Conservation (phyloP, 208 protist genomes). For the Wallacemonas sp. region DNA sequence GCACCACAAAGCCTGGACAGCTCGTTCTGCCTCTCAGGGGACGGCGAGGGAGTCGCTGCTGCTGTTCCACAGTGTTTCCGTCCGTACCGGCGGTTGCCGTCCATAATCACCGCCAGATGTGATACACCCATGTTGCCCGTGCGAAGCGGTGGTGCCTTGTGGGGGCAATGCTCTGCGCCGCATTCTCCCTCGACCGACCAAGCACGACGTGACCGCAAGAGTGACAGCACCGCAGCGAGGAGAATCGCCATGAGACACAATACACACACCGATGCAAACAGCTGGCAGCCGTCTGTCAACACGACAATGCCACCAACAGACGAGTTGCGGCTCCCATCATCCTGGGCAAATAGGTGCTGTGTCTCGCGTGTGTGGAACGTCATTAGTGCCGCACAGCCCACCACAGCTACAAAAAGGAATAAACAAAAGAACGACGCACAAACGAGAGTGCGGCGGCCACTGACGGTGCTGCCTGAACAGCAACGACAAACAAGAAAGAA, state of each 20-base stretch:
- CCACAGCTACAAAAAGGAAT: too few relatives aligned
- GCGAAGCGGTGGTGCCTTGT: neutral
- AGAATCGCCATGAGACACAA: neutral
- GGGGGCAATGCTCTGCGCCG: too few relatives aligned
- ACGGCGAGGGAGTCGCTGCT: neutral
- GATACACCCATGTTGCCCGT: slow-evolving; percentile 27
- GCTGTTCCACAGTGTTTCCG: neutral
- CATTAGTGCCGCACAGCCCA: too few relatives aligned
- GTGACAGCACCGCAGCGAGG: neutral
- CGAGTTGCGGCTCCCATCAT: neutral
- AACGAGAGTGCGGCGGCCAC: too few relatives aligned
- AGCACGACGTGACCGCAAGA: neutral
- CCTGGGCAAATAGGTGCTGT: neutral
- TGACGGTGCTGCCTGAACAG: too few relatives aligned
- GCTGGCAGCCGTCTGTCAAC: neutral
- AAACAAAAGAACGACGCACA: too few relatives aligned
- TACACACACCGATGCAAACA: neutral
- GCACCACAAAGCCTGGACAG: slow-evolving; percentile 11
- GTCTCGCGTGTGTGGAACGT: too few relatives aligned
- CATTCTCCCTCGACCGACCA: too few relatives aligned
- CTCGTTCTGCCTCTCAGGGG: too few relatives aligned
- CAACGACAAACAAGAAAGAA: too few relatives aligned
- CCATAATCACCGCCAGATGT: slow-evolving; percentile 91
- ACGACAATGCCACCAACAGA: neutral
- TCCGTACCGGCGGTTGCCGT: slow-evolving; percentile 86